These are phyloP conservation scores for Neospermospora avenae DNA, from an alignment of 2,329 filamentous ascomycete species.

Conservation along the genomic window DNA sequence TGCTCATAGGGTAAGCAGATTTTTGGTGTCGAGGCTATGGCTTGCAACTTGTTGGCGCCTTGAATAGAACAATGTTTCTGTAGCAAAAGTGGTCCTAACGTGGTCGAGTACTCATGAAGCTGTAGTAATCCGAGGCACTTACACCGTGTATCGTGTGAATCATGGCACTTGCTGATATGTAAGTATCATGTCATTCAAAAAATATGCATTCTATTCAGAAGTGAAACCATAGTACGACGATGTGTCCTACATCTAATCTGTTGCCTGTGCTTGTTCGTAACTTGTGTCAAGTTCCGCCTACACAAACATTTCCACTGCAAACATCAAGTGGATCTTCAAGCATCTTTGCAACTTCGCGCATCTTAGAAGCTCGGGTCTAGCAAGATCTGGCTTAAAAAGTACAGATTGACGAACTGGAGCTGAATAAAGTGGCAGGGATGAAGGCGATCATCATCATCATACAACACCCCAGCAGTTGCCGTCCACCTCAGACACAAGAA, in stretches of 20 bases:
- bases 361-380: not conserved
- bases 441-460: slow-evolving; percentile 4
- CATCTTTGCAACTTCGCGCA: not conserved
- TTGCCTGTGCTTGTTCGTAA: not conserved
- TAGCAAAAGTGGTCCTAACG: too few relatives aligned
- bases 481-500: not conserved
- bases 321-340: too few relatives aligned
- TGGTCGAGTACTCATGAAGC: too few relatives aligned
- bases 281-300: too few relatives aligned
- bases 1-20: too few relatives aligned
- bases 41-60: too few relatives aligned
- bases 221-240: not conserved
- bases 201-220: not conserved
- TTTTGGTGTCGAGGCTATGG: too few relatives aligned
- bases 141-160: too few relatives aligned
- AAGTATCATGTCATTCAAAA: not conserved
- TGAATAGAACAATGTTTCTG: too few relatives aligned
- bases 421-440: not conserved
- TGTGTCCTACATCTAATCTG: not conserved
- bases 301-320: too few relatives aligned
- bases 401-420: not conserved
- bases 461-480: not conserved
- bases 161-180: not conserved
- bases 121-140: too few relatives aligned
- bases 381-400: too few relatives aligned